Evolutionary conservation across 768 basidiomycete genomes (phyloP), one percentile per base, ranked within the genome.

Genomic region (Polyporus arcularius): DNA sequence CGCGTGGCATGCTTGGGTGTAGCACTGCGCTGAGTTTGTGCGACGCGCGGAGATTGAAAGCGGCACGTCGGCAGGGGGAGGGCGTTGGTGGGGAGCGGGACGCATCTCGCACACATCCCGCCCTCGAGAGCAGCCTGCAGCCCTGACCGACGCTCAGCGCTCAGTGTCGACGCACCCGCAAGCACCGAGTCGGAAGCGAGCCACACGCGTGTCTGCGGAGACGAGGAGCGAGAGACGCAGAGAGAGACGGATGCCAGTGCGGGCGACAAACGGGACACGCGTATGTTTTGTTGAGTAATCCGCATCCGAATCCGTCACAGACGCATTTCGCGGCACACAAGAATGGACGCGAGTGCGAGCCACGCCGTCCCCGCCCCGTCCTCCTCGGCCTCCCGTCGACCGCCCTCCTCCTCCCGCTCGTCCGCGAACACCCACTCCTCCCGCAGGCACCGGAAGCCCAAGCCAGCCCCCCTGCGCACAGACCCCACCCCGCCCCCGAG

Each of bases 341-440:
- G 55, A 62, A 67, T 67, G 66, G 66, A 67, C 48, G 18, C 55
- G 42, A 63, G 45, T 57, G 55, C 61, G 49, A 64, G n/a, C 18
- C 7, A 8, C 45, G 18, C 15, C 45, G 45, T 4, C 3, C 21
- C 61, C 58, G 47, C 52, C 53, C 55, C 61, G 55, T 62, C 65
- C 52, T 55, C 58, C 60, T 58, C 60, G 62, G 61, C 52, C 60
- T 55, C 55, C 41, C 53, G 40, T 42, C 39, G 41, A 12, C 12
- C 59, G 53, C 46, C 60, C 54, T 45, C 60, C 39, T 56, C 66
- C 48, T 45, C 57, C 57, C 49, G 57, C 61, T 52, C 60, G 53
- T 48, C 53, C 31, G 52, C 57, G 53, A 55, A 49, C 57, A 53
- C 58, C 40, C 41, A 43, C 55, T 59, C 55, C 50, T 64, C 58